A percentile compares a stretch with the other conserved stretches of the same genome.
Conservation (phyloP, 1,284 basidiomycete species). For the Trichosporon faecale region DNA sequence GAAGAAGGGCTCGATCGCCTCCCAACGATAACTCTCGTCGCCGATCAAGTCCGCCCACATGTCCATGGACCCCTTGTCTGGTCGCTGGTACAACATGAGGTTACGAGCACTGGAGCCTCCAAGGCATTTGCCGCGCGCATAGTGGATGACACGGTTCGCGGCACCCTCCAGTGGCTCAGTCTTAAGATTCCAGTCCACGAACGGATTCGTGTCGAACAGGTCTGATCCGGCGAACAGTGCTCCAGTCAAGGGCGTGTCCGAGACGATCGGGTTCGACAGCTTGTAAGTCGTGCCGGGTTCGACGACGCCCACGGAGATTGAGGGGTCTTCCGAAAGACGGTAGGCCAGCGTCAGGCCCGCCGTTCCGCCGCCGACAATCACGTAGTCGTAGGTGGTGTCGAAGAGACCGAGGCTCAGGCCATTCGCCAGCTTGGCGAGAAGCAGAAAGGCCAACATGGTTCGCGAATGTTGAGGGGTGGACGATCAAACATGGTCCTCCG, state of each 20-base stretch:
- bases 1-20: neutral
- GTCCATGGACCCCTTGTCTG: constrained; percentile 7
- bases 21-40: constrained; percentile 9
- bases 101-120: constrained; percentile 12
- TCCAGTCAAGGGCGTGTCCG: neutral
- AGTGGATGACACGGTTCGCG: neutral
- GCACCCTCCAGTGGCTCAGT: constrained; percentile 11
- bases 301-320: constrained; percentile 64
- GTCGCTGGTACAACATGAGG: constrained; percentile 12
- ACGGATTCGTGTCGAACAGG: constrained; percentile 4
- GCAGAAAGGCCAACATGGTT: neutral
- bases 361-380: constrained; percentile 60
- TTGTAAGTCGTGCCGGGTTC: constrained; percentile 59
- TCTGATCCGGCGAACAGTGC: neutral
- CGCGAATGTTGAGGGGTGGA: neutral
- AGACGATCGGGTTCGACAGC: constrained; percentile 4
- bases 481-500: neutral
- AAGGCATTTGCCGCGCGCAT: constrained; percentile 17
- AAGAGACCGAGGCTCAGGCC: neutral
- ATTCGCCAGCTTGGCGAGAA: neutral
- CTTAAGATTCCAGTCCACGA: constrained; percentile 13
- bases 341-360: constrained; percentile 69
- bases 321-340: constrained; percentile 66
- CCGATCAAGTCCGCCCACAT: constrained; percentile 6
- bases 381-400: constrained; percentile 41